Evolutionary conservation across 1,284 basidiomycete genomes (phyloP), one percentile per base, ranked within the genome.

Genomic region (Ganoderma lingzhi): DNA sequence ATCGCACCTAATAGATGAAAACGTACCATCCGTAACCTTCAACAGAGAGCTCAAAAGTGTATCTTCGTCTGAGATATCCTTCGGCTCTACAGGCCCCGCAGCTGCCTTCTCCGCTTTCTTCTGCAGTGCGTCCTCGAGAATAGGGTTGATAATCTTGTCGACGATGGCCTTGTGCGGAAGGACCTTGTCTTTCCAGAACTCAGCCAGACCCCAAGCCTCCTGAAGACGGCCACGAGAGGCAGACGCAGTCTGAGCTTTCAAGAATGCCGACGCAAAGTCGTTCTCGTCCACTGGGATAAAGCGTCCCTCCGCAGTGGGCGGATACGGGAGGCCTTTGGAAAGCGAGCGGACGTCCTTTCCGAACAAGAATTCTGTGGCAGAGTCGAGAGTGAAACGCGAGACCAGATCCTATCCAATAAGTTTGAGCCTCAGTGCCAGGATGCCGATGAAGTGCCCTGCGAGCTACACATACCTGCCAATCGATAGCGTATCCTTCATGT

Each of bases 1-100:
- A 35, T 8, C 8, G 8, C 8, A 35, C 35, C 35, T 35, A 19
- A 15, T 17, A 30, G 19, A n/a, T 3, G 32, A 9, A 39, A 9
- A 68, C 80, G 67, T 55, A 85, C 87, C 87, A 35, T 83, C 82
- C 0, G 88, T 88, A 37, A 83, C 77, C 15, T 82, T 79, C 28
- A 90, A 78, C 56, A 90, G 74, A 71, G 88, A 83, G 65, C 87
- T 87, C 17, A 90, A 74, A 15, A 90, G 73, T 0, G 85, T 86
- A 39, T 82, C 84, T 1, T 82, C 83, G 6, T 85, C 84, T 15
- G 69, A 48, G 30, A 71, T 64, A 64, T 78, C 76, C 72, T 78
- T 39, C 2, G 37, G 69, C 19, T 70, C 69, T 74, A 77, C 68
- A 70, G 71, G 28, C 39, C 30, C 30, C 55, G 59, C 37, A 64